Evolutionary conservation across 257 asterid genomes (phyloP).

Genomic region (Gentiana macrophylla): DNA sequence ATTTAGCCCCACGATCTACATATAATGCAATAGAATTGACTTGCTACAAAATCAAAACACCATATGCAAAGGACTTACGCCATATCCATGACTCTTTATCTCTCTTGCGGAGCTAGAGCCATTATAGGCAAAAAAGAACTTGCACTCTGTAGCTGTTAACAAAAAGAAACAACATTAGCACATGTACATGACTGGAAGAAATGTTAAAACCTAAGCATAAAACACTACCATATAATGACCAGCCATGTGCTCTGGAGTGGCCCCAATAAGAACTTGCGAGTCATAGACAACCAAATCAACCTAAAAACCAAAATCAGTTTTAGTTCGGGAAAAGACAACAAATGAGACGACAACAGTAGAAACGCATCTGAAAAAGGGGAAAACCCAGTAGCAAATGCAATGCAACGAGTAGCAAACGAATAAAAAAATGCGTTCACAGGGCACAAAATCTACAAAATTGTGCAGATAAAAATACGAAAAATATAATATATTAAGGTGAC

Average conservation of each 20-base stretch:
- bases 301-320: slow-evolving; percentile 16
- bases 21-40: no score
- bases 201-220: slow-evolving; percentile 1
- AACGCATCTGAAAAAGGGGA: no score
- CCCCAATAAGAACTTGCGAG: slow-evolving; percentile 96
- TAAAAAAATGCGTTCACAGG: no score
- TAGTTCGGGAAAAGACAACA: no score
- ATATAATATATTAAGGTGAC: no score
- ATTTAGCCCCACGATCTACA: no score
- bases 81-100: slow-evolving; percentile 81
- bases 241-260: slow-evolving; percentile 96
- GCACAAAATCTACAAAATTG: no score
- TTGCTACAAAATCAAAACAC: neutral
- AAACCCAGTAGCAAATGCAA: no score
- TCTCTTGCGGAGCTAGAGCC: slow-evolving; percentile 99
- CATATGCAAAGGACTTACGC: slow-evolving; percentile 53
- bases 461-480: no score
- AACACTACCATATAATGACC: slow-evolving; percentile 86
- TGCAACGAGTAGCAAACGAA: no score
- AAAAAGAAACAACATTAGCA: slow-evolving; percentile 21
- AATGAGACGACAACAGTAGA: no score
- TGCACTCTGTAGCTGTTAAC: slow-evolving; percentile 79
- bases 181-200: neutral
- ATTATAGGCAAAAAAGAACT: slow-evolving; percentile 90
- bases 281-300: slow-evolving; percentile 93